Percentiles rank a stretch among this genome's conserved stretches.
Evolutionary conservation across 1,139 yeast species (phyloP).

Genomic region (Pichia sp.): DNA sequence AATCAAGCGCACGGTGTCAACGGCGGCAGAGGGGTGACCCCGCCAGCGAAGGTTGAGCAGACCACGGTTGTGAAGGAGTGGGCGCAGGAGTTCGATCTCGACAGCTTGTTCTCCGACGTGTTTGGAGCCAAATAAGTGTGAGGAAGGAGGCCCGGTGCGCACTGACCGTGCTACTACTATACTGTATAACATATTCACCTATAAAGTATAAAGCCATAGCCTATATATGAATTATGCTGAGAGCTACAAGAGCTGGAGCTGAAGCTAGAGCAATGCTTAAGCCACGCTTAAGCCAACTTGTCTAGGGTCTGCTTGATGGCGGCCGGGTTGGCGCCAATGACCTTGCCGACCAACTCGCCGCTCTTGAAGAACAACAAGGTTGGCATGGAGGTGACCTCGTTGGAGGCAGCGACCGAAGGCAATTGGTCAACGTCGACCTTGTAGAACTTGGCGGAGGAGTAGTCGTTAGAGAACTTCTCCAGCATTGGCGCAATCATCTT

Average conservation of each 20-base stretch:
- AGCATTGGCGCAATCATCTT: slow-evolving; percentile 90
- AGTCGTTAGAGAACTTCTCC: slow-evolving; percentile 64
- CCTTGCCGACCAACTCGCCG: slow-evolving; percentile 67
- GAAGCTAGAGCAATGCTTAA: neutral
- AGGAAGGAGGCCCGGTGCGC: neutral
- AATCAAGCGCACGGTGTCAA: slow-evolving; percentile 22
- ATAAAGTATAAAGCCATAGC: no score
- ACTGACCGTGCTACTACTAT: no score
- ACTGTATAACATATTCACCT: no score
- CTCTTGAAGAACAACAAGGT: slow-evolving; percentile 74
- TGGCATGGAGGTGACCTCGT: slow-evolving; percentile 85
- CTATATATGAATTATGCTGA: no score
- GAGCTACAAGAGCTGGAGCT: neutral
- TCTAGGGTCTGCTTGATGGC: slow-evolving; percentile 70
- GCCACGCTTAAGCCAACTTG: slow-evolving; percentile 15
- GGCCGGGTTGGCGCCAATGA: slow-evolving; percentile 84
- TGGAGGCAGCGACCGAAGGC: slow-evolving; percentile 66
- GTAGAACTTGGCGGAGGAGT: slow-evolving; percentile 61
- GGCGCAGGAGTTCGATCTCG: slow-evolving; percentile 93
- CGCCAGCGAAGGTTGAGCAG: slow-evolving; percentile 52
- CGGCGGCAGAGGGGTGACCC: slow-evolving; percentile 33
- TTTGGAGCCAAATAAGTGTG: slow-evolving; percentile 17
- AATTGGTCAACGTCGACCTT: slow-evolving; percentile 83
- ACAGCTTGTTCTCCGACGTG: slow-evolving; percentile 56
- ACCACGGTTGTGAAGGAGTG: slow-evolving; percentile 83